Evolutionary conservation across 2,329 filamentous ascomycete genomes (phyloP).

Genomic region (Stromatinia cepivora): DNA sequence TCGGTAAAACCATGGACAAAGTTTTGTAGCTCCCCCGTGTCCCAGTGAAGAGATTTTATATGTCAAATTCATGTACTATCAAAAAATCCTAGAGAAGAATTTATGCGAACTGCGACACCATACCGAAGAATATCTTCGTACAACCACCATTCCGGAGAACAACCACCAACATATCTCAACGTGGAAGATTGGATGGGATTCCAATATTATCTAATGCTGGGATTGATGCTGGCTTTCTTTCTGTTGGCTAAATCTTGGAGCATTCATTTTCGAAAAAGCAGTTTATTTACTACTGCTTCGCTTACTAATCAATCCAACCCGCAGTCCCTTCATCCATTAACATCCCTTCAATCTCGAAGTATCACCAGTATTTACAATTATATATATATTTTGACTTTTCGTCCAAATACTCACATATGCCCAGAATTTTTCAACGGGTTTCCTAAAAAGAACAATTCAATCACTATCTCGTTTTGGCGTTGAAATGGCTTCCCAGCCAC

Average conservation of each 20-base stretch:
- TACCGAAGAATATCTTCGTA: background rate
- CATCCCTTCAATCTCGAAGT: background rate
- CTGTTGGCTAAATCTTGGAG: background rate
- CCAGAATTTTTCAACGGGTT: background rate
- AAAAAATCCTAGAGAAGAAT: background rate
- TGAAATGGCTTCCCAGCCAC: conserved; percentile 25
- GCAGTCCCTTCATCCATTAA: background rate
- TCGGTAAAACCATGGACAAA: background rate
- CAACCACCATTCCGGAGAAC: background rate
- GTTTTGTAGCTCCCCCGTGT: too few relatives aligned
- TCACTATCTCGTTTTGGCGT: conserved; percentile 7
- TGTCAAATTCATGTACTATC: background rate
- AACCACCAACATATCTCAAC: background rate
- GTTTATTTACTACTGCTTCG: background rate
- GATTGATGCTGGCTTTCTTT: too few relatives aligned
- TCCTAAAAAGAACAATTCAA: background rate
- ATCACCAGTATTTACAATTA: background rate
- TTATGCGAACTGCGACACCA: background rate
- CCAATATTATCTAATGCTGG: background rate
- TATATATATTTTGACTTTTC: background rate
- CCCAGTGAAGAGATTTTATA: background rate
- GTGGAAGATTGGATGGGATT: background rate
- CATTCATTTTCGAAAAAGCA: background rate
- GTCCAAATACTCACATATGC: background rate
- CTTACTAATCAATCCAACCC: background rate